Base-by-base conservation (phyloP, 768 basidiomycete species). In the Boletellus ananiceps region DNA sequence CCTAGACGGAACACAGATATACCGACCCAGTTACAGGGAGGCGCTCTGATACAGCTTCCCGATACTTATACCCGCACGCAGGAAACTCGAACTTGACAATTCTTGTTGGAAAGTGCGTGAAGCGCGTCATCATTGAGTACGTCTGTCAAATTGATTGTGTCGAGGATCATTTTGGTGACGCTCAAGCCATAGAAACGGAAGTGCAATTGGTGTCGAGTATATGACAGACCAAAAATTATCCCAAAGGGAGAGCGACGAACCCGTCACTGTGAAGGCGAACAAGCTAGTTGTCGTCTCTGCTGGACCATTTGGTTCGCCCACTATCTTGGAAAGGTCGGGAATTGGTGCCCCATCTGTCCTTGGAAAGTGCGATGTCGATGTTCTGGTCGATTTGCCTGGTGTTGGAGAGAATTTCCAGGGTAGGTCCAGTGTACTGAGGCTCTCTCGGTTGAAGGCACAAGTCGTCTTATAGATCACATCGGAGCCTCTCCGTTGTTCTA, bases 281-380 rank as follows among this genome's bases (percentile, higher is more conserved):
- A 62, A 63, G 29, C 52, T 75, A 6, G 69, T 76, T 8, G 63
- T 76, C 0, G 39, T 76, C 3, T 69, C 69, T 13, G 68, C 69
- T 1, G 74, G 75, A 1, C 44, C 73, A 0, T 66, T 75, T 19
- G 73, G 74, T 12, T 74, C 74, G 0, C 74, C 80, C 0, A 68
- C 70, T 41, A 72, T 84, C 16, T 71, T 85, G 7, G 78, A 83
- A 57, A 70, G 82, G 3, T 81, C 73, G 2, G 76, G 75, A 0
- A 69, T 77, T 13, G 76, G 76, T 2, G 51, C 61, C 5, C 51
- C 51, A 39, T 53, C 55, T 0, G 37, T 70, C 1, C 65, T 77
- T 0, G 47, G 61, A 38, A 23, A 58, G 13, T 53, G 54, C 15
- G 65, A 63, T 0, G 53, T 77, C 27, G 19, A 58, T 15, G 58